These are phyloP conservation scores for Adansonia gregorii DNA, from an alignment of 441 rosid species.

Conservation along the genomic window DNA sequence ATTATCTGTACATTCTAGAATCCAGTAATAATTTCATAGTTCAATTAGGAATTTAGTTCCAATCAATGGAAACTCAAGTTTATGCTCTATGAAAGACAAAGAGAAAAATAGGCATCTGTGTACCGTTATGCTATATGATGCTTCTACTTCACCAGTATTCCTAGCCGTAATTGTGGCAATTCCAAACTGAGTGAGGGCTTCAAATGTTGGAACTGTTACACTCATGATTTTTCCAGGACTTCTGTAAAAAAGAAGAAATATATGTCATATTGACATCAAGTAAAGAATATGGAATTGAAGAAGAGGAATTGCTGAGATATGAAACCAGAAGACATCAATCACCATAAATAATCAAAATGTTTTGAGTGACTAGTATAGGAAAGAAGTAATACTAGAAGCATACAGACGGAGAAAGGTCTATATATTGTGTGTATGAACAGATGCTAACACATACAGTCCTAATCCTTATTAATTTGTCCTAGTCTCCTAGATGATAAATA, in stretches of 20 bases:
- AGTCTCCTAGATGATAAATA: background rate
- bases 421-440: background rate
- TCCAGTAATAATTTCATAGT: constrained; percentile 9
- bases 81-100: constrained; percentile 3
- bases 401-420: background rate
- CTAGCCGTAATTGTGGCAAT: constrained; percentile 68
- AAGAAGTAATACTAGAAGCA: constrained; percentile 14
- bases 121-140: constrained; percentile 94
- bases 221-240: constrained; percentile 87
- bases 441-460: background rate
- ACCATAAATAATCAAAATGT: constrained; percentile 7
- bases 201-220: constrained; percentile 75
- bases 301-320: background rate
- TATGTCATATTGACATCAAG: constrained; percentile 23
- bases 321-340: constrained; percentile 9
- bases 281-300: background rate
- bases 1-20: background rate
- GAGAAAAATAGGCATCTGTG: constrained; percentile 1
- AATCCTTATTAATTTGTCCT: background rate
- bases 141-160: constrained; percentile 89
- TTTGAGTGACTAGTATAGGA: background rate
- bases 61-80: background rate
- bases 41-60: background rate
- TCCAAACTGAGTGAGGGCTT: constrained; percentile 88
- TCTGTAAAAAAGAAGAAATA: constrained; percentile 43